Percentiles rank a stretch among this genome's conserved stretches.
phyloP scores from a whole-genome alignment of 257 asterid species.

The Jacaranda mimosifolia region DNA sequence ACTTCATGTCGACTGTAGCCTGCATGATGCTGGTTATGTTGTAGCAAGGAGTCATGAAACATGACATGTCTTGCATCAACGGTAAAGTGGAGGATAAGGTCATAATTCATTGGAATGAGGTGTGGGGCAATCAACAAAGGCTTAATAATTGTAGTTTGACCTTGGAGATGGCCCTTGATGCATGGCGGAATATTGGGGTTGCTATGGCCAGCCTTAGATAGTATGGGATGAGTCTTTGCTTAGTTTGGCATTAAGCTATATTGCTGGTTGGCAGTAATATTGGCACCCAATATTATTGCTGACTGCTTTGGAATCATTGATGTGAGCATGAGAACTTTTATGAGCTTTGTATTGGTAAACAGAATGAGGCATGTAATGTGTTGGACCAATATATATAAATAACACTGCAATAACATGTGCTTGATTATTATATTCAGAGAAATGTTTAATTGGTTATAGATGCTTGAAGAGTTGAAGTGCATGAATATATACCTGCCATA shows the following conservation, averaged over 20 bases:
- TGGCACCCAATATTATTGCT: background rate
- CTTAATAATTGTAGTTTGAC: conserved; percentile 4
- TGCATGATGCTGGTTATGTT: background rate
- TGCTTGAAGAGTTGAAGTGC: background rate
- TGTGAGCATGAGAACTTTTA: conserved; percentile 1
- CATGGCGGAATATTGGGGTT: background rate
- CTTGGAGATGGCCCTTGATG: background rate
- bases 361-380: conserved; percentile 9
- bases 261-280: conserved; percentile 16
- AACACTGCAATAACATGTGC: conserved; percentile 13
- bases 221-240: background rate
- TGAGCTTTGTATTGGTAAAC: conserved; percentile 4
- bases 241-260: background rate
- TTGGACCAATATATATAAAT: conserved; percentile 1
- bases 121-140: background rate
- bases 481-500: background rate
- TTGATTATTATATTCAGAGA: conserved; percentile 6
- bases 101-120: conserved; percentile 22
- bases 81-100: conserved; percentile 2
- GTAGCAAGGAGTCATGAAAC: background rate
- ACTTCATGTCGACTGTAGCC: background rate
- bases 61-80: conserved; percentile 1
- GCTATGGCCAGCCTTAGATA: background rate
- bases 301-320: conserved; percentile 1
- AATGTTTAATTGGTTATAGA: background rate